phyloP scores from a whole-genome alignment of 176 grass and related monocot genomes.

The Avena insularis region DNA sequence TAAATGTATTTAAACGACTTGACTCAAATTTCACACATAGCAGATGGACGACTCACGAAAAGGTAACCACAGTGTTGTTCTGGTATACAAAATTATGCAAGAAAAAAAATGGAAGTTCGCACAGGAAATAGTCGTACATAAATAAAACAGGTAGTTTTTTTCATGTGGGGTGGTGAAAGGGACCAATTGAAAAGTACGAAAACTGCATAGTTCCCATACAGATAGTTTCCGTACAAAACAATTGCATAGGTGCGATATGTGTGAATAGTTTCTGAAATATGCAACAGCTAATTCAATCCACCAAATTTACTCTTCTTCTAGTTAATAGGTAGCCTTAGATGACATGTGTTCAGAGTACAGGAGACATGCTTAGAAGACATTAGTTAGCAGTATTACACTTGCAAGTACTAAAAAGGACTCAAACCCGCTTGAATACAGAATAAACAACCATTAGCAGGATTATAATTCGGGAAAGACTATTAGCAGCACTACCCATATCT shows the following conservation, averaged over 20 bases:
- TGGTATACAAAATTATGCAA: background rate
- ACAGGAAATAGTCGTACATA: background rate
- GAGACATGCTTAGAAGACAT: background rate
- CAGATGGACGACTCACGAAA: background rate
- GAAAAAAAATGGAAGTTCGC: background rate
- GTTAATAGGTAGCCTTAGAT: background rate
- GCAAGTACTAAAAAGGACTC: background rate
- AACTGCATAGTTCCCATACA: background rate
- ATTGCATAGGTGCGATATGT: background rate
- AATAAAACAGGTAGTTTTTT: background rate
- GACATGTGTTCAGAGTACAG: background rate
- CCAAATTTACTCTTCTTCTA: background rate
- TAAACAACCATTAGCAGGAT: background rate
- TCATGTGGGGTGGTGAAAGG: too few species aligned
- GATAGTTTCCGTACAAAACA: background rate
- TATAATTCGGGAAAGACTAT: background rate
- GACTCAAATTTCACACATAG: background rate
- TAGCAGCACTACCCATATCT: background rate
- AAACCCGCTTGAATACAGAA: background rate
- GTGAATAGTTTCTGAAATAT: background rate
- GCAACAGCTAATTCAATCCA: background rate
- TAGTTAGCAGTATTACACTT: background rate
- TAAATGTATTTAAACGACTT: background rate
- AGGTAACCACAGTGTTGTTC: background rate
- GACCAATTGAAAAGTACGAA: too few species aligned